phyloP scores from a whole-genome alignment of 495 filamentous ascomycete genomes.

The Echria macrotheca region DNA sequence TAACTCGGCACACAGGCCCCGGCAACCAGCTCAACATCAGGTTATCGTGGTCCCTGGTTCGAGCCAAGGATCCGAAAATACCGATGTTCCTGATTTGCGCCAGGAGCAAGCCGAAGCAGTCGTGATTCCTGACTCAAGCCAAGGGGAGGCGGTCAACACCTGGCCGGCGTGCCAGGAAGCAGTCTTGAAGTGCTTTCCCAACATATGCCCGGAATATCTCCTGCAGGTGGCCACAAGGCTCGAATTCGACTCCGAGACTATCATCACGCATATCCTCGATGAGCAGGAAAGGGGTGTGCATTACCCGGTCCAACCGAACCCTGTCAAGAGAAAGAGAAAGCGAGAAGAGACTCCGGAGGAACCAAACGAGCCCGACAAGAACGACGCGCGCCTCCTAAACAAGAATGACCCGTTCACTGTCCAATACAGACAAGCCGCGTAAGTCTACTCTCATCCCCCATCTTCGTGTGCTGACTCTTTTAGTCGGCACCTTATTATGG shows the following conservation, averaged over 20 bases:
- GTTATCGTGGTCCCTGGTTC: too few species aligned
- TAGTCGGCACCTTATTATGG: slow-evolving; percentile 23
- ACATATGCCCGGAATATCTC: slow-evolving; percentile 34
- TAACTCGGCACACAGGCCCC: too few species aligned
- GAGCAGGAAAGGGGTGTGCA: slow-evolving; percentile 24
- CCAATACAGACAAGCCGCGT: slow-evolving; percentile 5
- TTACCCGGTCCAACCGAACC: slow-evolving; percentile 28
- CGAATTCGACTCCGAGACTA: slow-evolving; percentile 12
- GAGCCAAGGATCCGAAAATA: too few species aligned
- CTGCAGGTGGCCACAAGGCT: slow-evolving; percentile 7
- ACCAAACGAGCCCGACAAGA: slow-evolving; percentile 8
- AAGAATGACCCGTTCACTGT: not conserved
- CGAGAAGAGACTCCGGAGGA: slow-evolving; percentile 14
- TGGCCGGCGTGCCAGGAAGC: slow-evolving; percentile 15
- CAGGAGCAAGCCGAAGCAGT: too few species aligned
- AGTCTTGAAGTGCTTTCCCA: slow-evolving; percentile 31
- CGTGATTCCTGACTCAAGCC: too few species aligned
- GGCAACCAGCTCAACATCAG: too few species aligned
- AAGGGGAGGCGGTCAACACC: too few species aligned
- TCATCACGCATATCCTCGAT: slow-evolving; percentile 29
- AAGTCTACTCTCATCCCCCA: not conserved
- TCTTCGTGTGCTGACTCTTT: not conserved
- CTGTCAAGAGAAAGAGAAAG: slow-evolving; percentile 33
- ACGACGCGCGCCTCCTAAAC: not conserved
- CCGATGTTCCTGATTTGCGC: too few species aligned